Evolutionary conservation across 495 filamentous ascomycete genomes (phyloP).

Genomic region (Neurospora cerealis): DNA sequence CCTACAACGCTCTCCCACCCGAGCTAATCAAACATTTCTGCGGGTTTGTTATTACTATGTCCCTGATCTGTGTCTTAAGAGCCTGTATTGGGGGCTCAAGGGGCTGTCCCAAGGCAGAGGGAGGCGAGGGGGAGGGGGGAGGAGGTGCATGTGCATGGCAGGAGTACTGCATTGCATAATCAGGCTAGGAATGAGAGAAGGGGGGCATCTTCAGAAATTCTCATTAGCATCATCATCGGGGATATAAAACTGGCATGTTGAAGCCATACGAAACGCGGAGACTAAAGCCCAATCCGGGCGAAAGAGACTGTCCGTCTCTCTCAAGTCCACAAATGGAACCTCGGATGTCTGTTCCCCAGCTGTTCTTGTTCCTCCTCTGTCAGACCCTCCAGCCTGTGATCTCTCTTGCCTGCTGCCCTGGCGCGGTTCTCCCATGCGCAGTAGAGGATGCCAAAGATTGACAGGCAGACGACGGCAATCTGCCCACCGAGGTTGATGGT

Average conservation of each 20-base stretch:
- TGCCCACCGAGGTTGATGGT: slow-evolving; percentile 48
- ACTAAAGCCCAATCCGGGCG: no score
- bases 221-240: no score
- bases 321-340: slow-evolving; percentile 39
- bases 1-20: neutral
- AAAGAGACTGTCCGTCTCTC: neutral
- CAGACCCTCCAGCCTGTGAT: slow-evolving; percentile 42
- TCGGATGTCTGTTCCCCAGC: slow-evolving; percentile 44
- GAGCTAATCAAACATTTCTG: neutral
- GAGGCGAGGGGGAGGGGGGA: no score
- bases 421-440: slow-evolving; percentile 42
- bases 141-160: neutral
- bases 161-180: no score
- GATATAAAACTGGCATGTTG: neutral
- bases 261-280: no score
- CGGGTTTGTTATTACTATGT: neutral
- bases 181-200: no score
- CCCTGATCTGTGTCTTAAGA: neutral
- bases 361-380: slow-evolving; percentile 33
- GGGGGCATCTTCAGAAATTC: no score
- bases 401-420: slow-evolving; percentile 38
- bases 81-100: neutral
- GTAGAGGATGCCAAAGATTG: slow-evolving; percentile 41
- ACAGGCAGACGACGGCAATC: slow-evolving; percentile 28
- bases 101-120: no score